Conservation (phyloP, 192 early-diverging fungal species). For the Coemansia sp. region DNA sequence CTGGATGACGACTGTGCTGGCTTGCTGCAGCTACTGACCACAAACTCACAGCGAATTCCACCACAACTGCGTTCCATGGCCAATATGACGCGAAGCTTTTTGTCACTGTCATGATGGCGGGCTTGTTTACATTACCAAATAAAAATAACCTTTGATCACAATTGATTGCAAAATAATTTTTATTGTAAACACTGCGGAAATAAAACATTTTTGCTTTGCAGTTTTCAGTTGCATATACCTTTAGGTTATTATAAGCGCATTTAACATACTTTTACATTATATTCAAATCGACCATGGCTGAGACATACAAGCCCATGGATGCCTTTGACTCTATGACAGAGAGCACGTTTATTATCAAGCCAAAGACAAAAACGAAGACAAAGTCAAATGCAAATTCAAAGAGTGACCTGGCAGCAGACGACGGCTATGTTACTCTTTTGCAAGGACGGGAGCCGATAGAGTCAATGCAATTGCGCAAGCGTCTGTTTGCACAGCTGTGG, state of each 20-base stretch:
- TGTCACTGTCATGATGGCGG: slow-evolving; percentile 1
- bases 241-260: slow-evolving; percentile 2
- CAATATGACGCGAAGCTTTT: slow-evolving; percentile 42
- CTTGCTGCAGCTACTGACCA: slow-evolving; percentile 14
- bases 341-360: slow-evolving; percentile 53
- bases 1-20: slow-evolving; percentile 34
- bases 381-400: slow-evolving; percentile 2
- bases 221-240: slow-evolving; percentile 4
- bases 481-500: slow-evolving; percentile 60
- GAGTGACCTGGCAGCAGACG: slow-evolving; percentile 13
- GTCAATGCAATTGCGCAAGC: slow-evolving; percentile 53
- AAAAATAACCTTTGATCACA: background rate
- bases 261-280: background rate
- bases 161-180: background rate
- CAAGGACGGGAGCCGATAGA: slow-evolving; percentile 59
- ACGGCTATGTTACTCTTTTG: slow-evolving; percentile 63
- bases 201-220: background rate
- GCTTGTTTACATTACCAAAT: background rate
- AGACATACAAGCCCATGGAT: slow-evolving; percentile 44
- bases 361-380: slow-evolving; percentile 8
- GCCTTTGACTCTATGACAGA: slow-evolving; percentile 56
- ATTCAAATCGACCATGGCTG: slow-evolving; percentile 23
- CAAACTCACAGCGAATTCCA: slow-evolving; percentile 32
- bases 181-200: background rate
- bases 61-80: slow-evolving; percentile 35